Conservation (phyloP, 192 early-diverging fungal genomes). For the Dissophora ornata region DNA sequence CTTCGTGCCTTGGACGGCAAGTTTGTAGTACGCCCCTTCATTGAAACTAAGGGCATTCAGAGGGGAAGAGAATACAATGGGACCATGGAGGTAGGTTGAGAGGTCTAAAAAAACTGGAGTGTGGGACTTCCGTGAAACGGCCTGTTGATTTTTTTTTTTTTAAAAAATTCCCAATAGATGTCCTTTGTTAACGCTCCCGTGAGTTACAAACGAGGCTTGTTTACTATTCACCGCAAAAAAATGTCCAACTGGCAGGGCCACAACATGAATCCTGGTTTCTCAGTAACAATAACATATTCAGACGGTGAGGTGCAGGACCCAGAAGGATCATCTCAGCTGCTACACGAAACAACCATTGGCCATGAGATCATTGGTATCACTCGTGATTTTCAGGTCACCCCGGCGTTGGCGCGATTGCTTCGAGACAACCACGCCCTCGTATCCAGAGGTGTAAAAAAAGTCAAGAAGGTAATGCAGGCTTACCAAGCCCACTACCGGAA, state of each 20-base stretch:
- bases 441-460: constrained; percentile 49
- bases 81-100: constrained; percentile 36
- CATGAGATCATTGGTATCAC: constrained; percentile 64
- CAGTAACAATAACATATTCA: constrained; percentile 60
- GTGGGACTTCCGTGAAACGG: too few relatives aligned
- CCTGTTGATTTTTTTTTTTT: too few relatives aligned
- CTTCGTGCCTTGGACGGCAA: constrained; percentile 72
- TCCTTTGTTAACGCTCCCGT: constrained; percentile 51
- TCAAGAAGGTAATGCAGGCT: constrained; percentile 54
- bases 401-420: constrained; percentile 63
- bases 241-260: constrained; percentile 53
- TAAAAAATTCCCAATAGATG: constrained; percentile 14
- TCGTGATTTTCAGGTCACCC: constrained; percentile 59
- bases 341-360: constrained; percentile 48
- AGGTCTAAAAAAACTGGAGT: too few relatives aligned
- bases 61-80: constrained; percentile 30
- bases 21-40: constrained; percentile 63
- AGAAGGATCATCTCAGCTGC: constrained; percentile 37
- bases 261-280: constrained; percentile 71
- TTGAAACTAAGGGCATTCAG: constrained; percentile 29
- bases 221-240: constrained; percentile 63
- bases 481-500: constrained; percentile 61
- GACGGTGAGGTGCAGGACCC: constrained; percentile 57
- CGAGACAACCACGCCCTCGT: constrained; percentile 66
- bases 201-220: constrained; percentile 56